Conservation (phyloP, 148 eudicot genomes). For the Vaccinium vitisidaea region DNA sequence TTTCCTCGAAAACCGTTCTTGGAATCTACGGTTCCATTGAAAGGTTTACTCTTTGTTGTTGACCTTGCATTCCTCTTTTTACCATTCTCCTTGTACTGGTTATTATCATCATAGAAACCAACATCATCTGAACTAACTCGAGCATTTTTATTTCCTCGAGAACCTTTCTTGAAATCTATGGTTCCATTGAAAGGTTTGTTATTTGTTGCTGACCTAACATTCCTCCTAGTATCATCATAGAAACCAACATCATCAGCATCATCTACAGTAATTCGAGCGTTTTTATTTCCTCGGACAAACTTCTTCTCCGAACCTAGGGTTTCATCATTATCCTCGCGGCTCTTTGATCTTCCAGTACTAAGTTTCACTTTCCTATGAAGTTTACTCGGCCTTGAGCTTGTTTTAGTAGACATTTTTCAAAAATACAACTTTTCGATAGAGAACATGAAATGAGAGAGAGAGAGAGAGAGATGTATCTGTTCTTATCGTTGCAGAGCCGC, state of each 20-base stretch:
- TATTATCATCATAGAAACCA: neutral
- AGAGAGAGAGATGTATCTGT: neutral
- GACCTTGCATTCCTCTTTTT: conserved; percentile 11
- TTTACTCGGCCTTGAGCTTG: conserved; percentile 17
- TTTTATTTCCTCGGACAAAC: neutral
- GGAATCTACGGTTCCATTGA: neutral
- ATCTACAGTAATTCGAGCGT: neutral
- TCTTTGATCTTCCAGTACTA: conserved; percentile 18
- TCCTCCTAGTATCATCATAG: conserved; percentile 15
- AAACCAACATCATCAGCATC: conserved; percentile 6
- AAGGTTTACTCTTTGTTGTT: neutral
- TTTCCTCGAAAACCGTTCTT: neutral
- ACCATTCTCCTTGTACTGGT: neutral
- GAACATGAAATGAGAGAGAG: conserved; percentile 3
- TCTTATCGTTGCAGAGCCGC: neutral
- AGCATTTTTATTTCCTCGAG: neutral
- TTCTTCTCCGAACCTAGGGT: conserved; percentile 16
- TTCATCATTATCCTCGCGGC: neutral
- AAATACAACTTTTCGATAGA: neutral
- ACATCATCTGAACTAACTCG: neutral
- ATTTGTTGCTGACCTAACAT: neutral
- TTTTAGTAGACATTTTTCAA: conserved; percentile 18
- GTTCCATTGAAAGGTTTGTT: neutral
- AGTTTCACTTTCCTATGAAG: conserved; percentile 23
- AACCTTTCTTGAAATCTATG: neutral